A percentile compares a stretch with the other conserved stretches of the same genome.
Evolutionary conservation across 202 grass and related monocot genomes (phyloP).

Genomic region (Zoysia matrella): DNA sequence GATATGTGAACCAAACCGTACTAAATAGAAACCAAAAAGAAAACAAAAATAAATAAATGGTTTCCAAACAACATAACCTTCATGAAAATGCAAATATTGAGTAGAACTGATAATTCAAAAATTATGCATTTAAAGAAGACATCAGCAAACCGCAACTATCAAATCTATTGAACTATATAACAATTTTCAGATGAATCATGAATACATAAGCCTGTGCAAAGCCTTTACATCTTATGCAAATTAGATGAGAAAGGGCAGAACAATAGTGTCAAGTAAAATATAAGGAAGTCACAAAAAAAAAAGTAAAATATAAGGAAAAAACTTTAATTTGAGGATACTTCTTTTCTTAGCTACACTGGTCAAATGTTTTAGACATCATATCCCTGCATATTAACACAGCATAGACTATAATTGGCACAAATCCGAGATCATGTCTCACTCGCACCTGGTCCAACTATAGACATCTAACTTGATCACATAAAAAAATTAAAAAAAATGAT

Average conservation of each 20-base stretch:
- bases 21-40: conserved; percentile 39
- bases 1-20: conserved; percentile 98
- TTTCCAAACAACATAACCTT: conserved; percentile 2
- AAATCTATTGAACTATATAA: neutral
- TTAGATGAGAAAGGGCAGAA: neutral
- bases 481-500: neutral
- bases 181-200: conserved; percentile 11
- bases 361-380: neutral
- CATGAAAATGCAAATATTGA: neutral
- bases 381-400: neutral
- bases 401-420: neutral
- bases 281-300: too few relatives aligned
- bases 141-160: neutral
- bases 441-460: neutral
- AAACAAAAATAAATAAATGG: conserved; percentile 30
- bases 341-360: neutral
- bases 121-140: neutral
- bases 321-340: neutral
- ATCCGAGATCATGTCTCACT: neutral
- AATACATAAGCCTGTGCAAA: neutral
- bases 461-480: neutral
- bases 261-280: neutral
- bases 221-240: conserved; percentile 1
- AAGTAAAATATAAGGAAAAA: neutral
- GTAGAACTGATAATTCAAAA: neutral